Conservation (phyloP, 2,329 filamentous ascomycete species). For the Sphaerostilbella broomeana region DNA sequence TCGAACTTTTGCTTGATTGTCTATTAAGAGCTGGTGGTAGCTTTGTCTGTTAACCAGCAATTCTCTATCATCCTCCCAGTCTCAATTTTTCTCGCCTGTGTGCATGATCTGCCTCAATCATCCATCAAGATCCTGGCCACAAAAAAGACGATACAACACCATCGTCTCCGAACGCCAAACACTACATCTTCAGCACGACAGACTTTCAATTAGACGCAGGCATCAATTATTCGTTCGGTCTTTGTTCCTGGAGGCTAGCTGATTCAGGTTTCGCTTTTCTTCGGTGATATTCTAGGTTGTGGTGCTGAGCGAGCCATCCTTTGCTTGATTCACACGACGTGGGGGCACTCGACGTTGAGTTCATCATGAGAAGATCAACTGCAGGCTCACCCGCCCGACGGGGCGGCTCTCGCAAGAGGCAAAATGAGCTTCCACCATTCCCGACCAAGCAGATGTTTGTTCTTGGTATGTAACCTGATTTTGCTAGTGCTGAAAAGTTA, state of each 20-base stretch:
- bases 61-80: too few species aligned
- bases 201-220: too few species aligned
- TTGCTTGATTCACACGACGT: background rate
- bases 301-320: background rate
- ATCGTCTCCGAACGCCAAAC: background rate
- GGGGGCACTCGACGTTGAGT: background rate
- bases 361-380: constrained; percentile 25
- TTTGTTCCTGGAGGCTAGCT: background rate
- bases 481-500: too few species aligned
- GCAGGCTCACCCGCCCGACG: constrained; percentile 19
- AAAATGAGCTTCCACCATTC: constrained; percentile 27
- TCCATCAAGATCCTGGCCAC: background rate
- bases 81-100: too few species aligned
- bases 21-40: too few species aligned
- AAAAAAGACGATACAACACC: background rate
- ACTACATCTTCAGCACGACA: background rate
- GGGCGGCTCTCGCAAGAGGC: constrained; percentile 18
- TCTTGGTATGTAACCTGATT: constrained; percentile 43
- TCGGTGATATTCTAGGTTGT: too few species aligned
- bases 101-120: background rate
- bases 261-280: background rate
- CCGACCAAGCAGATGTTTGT: constrained; percentile 45
- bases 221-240: background rate
- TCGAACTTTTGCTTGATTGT: too few species aligned
- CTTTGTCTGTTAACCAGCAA: too few species aligned